A percentile compares a stretch with the other conserved stretches of the same genome.
Evolutionary conservation across 208 protist species (phyloP).

Genomic region (Crithidia thermophila): DNA sequence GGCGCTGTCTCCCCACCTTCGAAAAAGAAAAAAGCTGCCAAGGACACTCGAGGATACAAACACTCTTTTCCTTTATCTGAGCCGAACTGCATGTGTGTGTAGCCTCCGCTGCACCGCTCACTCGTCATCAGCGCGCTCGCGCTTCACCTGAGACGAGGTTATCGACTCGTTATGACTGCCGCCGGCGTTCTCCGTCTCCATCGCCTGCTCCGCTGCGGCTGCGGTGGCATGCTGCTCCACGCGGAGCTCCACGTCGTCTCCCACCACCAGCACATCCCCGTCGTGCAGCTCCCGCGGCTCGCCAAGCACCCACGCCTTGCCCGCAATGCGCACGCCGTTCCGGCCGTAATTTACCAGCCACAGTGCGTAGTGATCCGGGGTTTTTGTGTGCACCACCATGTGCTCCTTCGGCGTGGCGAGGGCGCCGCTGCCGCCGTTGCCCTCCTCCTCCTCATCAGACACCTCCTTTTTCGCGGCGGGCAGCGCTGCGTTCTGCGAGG

Average conservation of each 20-base stretch:
- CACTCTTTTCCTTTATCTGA: not conserved
- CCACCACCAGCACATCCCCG: slow-evolving; percentile 40
- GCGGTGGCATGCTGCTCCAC: slow-evolving; percentile 20
- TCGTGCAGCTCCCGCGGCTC: slow-evolving; percentile 44
- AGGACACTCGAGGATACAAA: too few species aligned
- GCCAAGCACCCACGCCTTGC: slow-evolving; percentile 37
- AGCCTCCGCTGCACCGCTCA: not conserved
- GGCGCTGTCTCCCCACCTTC: too few species aligned
- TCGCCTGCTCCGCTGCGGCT: slow-evolving; percentile 5
- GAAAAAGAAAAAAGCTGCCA: too few species aligned
- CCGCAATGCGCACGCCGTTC: slow-evolving; percentile 50
- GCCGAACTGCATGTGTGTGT: not conserved
- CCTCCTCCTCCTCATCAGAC: not conserved
- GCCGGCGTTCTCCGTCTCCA: not conserved
- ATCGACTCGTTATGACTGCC: not conserved
- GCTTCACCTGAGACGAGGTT: slow-evolving; percentile 28
- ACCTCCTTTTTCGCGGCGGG: not conserved
- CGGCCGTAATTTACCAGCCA: slow-evolving; percentile 76
- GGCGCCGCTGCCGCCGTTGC: not conserved
- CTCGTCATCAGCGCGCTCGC: slow-evolving; percentile 21
- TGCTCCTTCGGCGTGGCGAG: not conserved
- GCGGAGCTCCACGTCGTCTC: slow-evolving; percentile 38
- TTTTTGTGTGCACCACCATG: slow-evolving; percentile 35
- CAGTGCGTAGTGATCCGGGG: slow-evolving; percentile 38
- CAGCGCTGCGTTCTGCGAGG: too few species aligned